phyloP scores from a whole-genome alignment of 768 basidiomycete species.

The Infundibulicybe gibba region DNA sequence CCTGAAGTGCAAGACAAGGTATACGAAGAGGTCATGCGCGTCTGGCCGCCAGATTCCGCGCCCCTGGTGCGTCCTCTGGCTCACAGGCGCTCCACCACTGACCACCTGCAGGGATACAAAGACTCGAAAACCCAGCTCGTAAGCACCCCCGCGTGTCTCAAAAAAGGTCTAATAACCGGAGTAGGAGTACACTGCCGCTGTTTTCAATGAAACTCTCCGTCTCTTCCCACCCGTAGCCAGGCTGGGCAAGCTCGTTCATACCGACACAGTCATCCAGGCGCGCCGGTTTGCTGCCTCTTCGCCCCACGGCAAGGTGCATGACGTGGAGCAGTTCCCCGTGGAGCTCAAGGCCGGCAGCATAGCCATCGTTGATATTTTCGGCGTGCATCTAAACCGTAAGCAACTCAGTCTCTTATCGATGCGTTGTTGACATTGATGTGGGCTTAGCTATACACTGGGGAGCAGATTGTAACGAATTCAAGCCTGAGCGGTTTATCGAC shows the following conservation, averaged over 20 bases:
- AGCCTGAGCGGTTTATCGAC: constrained; percentile 48
- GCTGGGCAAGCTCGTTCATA: constrained; percentile 26
- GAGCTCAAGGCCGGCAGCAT: constrained; percentile 34
- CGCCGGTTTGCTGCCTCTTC: constrained; percentile 24
- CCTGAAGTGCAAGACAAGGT: constrained; percentile 46
- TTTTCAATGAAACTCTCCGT: constrained; percentile 44
- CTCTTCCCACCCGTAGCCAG: constrained; percentile 34
- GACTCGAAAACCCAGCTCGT: constrained; percentile 34
- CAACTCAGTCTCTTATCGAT: not conserved
- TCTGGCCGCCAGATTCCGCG: constrained; percentile 31
- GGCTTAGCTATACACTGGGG: constrained; percentile 46
- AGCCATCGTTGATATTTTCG: constrained; percentile 37
- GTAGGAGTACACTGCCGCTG: constrained; percentile 39
- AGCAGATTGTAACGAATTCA: constrained; percentile 38
- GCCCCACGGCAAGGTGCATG: constrained; percentile 16
- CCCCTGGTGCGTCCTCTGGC: constrained; percentile 20
- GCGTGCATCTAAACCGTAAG: constrained; percentile 43
- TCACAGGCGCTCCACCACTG: not conserved
- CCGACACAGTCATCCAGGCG: constrained; percentile 30
- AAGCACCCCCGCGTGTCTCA: not conserved
- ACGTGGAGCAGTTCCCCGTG: constrained; percentile 26
- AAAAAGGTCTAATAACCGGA: not conserved
- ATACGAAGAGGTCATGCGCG: constrained; percentile 29
- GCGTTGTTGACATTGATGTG: not conserved
- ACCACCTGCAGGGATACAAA: constrained; percentile 30